Evolutionary conservation across 495 filamentous ascomycete genomes (phyloP).

Genomic region (Penicillium herquei): DNA sequence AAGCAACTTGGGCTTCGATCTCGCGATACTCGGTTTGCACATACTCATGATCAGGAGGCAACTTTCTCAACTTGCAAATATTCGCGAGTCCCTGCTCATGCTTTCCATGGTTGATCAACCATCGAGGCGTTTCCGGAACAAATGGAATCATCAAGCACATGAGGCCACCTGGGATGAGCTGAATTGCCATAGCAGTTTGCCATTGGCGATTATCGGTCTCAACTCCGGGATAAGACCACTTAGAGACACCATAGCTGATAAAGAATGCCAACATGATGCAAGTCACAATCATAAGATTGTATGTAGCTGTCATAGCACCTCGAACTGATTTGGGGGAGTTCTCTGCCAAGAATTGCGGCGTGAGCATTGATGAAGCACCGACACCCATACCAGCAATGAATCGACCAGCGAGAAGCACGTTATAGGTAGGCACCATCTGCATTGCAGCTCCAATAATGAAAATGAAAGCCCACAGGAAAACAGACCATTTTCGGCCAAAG

Average conservation of each 20-base stretch:
- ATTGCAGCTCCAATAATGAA: conserved; percentile 60
- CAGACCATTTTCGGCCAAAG: conserved; percentile 51
- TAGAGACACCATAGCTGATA: conserved; percentile 27
- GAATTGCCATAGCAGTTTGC: conserved; percentile 46
- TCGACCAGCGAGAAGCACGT: conserved; percentile 25
- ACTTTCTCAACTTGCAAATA: conserved; percentile 57
- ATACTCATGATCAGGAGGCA: conserved; percentile 56
- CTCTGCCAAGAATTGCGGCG: conserved; percentile 22
- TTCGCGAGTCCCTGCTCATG: conserved; percentile 52
- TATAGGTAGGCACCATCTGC: conserved; percentile 52
- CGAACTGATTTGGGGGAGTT: conserved; percentile 34
- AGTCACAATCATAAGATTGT: conserved; percentile 29
- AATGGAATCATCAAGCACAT: conserved; percentile 62
- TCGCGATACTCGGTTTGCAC: conserved; percentile 43
- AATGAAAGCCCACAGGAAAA: conserved; percentile 47
- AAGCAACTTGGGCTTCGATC: conserved; percentile 24
- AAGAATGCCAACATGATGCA: conserved; percentile 28
- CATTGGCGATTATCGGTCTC: conserved; percentile 40
- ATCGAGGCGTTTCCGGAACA: conserved; percentile 49
- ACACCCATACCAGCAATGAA: conserved; percentile 46
- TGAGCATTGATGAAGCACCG: conserved; percentile 22
- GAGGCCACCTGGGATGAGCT: conserved; percentile 46
- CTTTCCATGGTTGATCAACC: conserved; percentile 47
- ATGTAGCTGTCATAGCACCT: conserved; percentile 26
- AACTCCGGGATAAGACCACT: conserved; percentile 19